Evolutionary conservation across 495 filamentous ascomycete genomes (phyloP), one percentile per base, ranked within the genome.

Genomic region (Annulohypoxylon stygium): DNA sequence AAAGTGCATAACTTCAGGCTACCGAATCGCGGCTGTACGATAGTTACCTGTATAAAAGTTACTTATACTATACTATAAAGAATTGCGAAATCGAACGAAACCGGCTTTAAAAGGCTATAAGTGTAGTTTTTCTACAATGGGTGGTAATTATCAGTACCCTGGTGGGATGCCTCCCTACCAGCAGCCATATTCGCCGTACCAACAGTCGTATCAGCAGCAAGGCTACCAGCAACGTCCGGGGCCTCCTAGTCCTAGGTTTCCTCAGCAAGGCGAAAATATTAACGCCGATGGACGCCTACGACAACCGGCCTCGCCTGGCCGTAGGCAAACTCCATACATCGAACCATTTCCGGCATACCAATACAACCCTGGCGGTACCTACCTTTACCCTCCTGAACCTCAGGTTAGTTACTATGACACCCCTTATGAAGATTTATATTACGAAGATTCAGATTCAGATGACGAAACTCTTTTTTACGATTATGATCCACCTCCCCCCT

Each of bases 131-230:
- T 8, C 8, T 18, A 20, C 12, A 2, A 47, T 47, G 43, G 16
- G 16, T 47, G 18, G 6, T 47, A 47, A 47, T 12, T 6, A 12
- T 47, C 0, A 6, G 16, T 47, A 47, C 12, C 43, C 43, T 47
- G 43, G 43, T 20, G 16, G 43, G 43, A 47, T 47, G n/a, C 43
- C 43, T 47, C 43, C 43, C 0, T 47, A 47, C 43, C 43, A 47
- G 41, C 41, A 45, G 43, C 43, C 43, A 47, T 20, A 47, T 20
- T n/a, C n/a, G 43, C 43, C 43, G 43, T 47, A 47, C 43, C 43
- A 47, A 47, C 43, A 47, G 43, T 18, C 43, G 43, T 47, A 47
- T 20, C 43, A 47, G 43, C 43, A 47, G 43, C 43, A 47, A 47
- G 43, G 43, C 43, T 47, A 20, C n/a, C 41, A 16, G 41, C 41